phyloP scores from a whole-genome alignment of 2,329 filamentous ascomycete genomes.

The Gnomoniopsis smithogilvyi region DNA sequence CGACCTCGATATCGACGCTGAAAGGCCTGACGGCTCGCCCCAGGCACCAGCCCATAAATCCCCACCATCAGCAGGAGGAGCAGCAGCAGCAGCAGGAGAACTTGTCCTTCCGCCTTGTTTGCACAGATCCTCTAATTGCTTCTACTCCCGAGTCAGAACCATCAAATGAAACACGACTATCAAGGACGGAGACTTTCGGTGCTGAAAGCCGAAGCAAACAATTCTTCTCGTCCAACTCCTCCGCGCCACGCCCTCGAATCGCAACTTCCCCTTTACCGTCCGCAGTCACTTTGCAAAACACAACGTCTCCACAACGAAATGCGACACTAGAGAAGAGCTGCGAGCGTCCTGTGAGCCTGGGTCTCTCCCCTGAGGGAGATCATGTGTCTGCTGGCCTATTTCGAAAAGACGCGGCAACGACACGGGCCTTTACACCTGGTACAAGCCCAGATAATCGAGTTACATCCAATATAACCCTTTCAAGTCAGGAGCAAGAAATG shows the following conservation, averaged over 20 bases:
- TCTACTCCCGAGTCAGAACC: background rate
- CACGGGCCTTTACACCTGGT: background rate
- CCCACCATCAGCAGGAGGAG: background rate
- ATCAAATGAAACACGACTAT: background rate
- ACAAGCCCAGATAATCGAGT: background rate
- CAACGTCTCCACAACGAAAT: background rate
- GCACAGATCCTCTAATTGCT: background rate
- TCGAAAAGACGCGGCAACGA: background rate
- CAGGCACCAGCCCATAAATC: background rate
- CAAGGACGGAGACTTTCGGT: slow-evolving; percentile 3
- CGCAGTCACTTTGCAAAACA: background rate
- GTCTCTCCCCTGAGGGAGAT: background rate
- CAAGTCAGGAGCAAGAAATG: background rate
- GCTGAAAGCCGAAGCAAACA: background rate
- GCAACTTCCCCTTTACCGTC: slow-evolving; percentile 2
- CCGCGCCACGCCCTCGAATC: slow-evolving; percentile 5
- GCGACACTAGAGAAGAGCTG: background rate
- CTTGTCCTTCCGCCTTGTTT: background rate
- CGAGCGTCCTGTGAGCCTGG: background rate
- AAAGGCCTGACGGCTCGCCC: slow-evolving; percentile 10
- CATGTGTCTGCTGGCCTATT: background rate
- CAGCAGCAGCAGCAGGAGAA: background rate
- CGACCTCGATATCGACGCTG: slow-evolving; percentile 6
- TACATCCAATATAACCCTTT: no score
- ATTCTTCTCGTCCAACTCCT: slow-evolving; percentile 2